phyloP scores from a whole-genome alignment of 108 stramenopile species.

The Pelagomonas calceolata region DNA sequence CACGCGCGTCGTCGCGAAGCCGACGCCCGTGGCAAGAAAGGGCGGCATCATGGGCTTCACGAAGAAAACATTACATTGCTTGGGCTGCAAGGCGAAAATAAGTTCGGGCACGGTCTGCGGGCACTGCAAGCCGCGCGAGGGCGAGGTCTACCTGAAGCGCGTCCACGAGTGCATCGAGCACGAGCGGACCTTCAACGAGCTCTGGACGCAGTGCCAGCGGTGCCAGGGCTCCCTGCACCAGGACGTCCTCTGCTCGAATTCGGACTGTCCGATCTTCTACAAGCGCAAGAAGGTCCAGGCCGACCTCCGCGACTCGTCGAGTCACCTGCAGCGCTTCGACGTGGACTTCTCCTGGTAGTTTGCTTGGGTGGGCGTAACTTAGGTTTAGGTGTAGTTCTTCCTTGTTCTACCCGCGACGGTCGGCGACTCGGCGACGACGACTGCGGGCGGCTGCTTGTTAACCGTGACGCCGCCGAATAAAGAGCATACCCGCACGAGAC shows the following conservation, averaged over 20 bases:
- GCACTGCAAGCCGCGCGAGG: slow-evolving; percentile 70
- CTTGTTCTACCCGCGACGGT: too few species aligned
- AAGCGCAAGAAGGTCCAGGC: slow-evolving; percentile 94
- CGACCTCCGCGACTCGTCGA: slow-evolving; percentile 78
- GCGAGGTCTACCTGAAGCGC: slow-evolving; percentile 81
- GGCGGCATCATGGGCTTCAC: slow-evolving; percentile 97
- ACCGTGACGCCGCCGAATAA: too few species aligned
- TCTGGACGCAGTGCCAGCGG: slow-evolving; percentile 89
- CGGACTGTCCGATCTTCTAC: slow-evolving; percentile 96
- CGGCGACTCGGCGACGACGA: too few species aligned
- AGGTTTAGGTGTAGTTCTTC: too few species aligned
- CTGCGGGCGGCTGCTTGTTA: too few species aligned
- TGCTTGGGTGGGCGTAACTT: too few species aligned
- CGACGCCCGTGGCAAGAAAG: slow-evolving; percentile 80
- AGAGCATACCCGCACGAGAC: too few species aligned
- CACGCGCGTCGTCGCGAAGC: slow-evolving; percentile 88
- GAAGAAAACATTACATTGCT: slow-evolving; percentile 80
- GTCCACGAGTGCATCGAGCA: slow-evolving; percentile 64
- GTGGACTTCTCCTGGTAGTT: too few species aligned
- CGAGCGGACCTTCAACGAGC: slow-evolving; percentile 66
- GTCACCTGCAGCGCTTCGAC: slow-evolving; percentile 79
- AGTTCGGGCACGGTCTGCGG: slow-evolving; percentile 76
- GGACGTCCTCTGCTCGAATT: slow-evolving; percentile 94
- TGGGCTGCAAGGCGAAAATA: slow-evolving; percentile 86
- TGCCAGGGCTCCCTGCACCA: slow-evolving; percentile 96